Percentiles rank a stretch among this genome's conserved stretches.
phyloP scores from a whole-genome alignment of 805 yeast species.

The Pichia gijzeniarum region DNA sequence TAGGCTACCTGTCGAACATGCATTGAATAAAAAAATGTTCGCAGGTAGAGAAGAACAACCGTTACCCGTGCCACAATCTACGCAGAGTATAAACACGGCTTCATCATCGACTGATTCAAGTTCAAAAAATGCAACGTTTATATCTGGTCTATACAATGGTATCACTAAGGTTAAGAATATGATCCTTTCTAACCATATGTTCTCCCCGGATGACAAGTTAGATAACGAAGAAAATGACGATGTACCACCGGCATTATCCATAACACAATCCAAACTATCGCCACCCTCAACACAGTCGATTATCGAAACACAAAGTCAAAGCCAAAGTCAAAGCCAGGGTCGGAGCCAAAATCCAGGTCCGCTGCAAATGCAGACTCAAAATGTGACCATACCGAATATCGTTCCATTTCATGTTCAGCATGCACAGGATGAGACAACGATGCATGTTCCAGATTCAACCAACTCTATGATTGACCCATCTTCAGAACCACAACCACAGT shows the following conservation, averaged over 20 bases:
- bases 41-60: neutral
- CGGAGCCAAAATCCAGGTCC: too few relatives aligned
- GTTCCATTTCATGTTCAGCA: neutral
- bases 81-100: neutral
- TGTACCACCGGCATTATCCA: neutral
- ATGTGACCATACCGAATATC: neutral
- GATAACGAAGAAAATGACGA: neutral
- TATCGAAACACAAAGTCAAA: too few relatives aligned
- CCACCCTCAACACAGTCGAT: neutral
- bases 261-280: neutral
- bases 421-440: neutral
- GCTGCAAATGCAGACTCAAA: neutral
- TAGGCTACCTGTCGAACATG: slow-evolving; percentile 14
- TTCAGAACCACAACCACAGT: slow-evolving; percentile 2
- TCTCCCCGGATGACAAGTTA: neutral
- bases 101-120: neutral
- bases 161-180: neutral
- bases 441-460: slow-evolving; percentile 1
- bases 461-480: neutral
- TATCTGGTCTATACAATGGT: slow-evolving; percentile 1
- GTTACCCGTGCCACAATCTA: neutral
- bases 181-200: neutral
- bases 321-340: too few relatives aligned
- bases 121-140: neutral
- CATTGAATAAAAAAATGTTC: neutral